Conservation (phyloP, 768 basidiomycete genomes). For the Kwoniella sp. region DNA sequence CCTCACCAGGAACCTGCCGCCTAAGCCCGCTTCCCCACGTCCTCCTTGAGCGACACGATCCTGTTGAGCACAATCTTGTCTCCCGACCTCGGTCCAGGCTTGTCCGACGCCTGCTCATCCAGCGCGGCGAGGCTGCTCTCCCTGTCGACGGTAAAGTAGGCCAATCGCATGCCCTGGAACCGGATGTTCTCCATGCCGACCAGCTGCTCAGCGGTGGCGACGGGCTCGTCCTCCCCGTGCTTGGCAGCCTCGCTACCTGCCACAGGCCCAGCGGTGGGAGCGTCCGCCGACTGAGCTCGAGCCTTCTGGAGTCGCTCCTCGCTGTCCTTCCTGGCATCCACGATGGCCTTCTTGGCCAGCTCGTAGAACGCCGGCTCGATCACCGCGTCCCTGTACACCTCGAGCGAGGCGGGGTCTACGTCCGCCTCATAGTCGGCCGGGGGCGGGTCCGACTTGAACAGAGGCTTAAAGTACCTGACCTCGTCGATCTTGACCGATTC, state of each 20-base stretch:
- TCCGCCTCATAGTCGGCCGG: conserved; percentile 75
- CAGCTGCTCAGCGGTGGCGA: conserved; percentile 70
- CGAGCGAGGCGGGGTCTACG: conserved; percentile 74
- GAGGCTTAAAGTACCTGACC: conserved; percentile 81
- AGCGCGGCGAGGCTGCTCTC: conserved; percentile 69
- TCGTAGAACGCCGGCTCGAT: conserved; percentile 86
- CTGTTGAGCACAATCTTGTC: conserved; percentile 83
- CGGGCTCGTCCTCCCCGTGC: conserved; percentile 56
- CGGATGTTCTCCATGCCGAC: conserved; percentile 87
- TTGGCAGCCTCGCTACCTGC: conserved; percentile 20
- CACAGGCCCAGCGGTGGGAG: conserved; percentile 2
- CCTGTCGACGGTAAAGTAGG: conserved; percentile 89
- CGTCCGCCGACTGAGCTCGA: conserved; percentile 54
- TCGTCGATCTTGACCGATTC: conserved; percentile 69
- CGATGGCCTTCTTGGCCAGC: conserved; percentile 65
- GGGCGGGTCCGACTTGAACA: conserved; percentile 94
- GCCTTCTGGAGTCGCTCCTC: conserved; percentile 55
- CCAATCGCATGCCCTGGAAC: conserved; percentile 94
- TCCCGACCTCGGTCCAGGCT: conserved; percentile 58
- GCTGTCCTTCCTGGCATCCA: conserved; percentile 60
- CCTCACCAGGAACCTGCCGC: background rate
- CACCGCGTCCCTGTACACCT: conserved; percentile 73
- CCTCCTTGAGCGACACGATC: conserved; percentile 92
- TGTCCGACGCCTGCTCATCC: conserved; percentile 55
- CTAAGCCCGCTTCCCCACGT: conserved; percentile 65